Evolutionary conservation across 441 rosid species (phyloP), one percentile per base, ranked within the genome.

Genomic region (Erodium moschatum): DNA sequence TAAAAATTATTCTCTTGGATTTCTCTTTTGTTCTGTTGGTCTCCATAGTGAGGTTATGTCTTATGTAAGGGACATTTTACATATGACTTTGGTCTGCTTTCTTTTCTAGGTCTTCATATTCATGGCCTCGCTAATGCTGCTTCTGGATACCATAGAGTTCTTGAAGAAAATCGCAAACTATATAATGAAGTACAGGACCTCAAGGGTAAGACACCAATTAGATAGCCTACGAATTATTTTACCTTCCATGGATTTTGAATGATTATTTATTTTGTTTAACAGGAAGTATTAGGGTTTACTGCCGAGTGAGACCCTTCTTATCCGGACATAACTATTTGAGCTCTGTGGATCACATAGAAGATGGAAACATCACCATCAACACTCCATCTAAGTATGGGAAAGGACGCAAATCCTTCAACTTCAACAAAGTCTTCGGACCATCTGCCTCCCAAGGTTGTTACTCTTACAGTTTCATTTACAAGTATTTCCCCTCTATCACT

Each of bases 201-300:
- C 69, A 94, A 89, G 80, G 98, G 98, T 40, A 15, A 13, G 62
- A 56, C 68, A 63, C 65, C 29, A 67, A 33, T 62, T 61, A 44
- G 16, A 58, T 50, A 40, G 61, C 21, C 21, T 54, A 54, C 16
- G 61, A n/a, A 20, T 24, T 63, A 67, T 68, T 42, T 21, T 33
- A n/a, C 65, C 38, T 74, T 67, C 38, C 64, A 35, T 42, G 61
- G 50, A 67, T 74, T 16, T 40, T 73, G 40, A 33, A 64, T 48
- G 60, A 12, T 66, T 42, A 56, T 64, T 40, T 78, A 40, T 69
- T 80, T 69, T 80, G 7, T 69, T 73, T 76, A 38, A 52, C 73
- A 89, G 96, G 96, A 78, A 94, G 92, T 73, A 94, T 94, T 69
- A 86, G 98, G 54, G 98, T 94, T 31, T 94, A 94, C 66, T 94